These are phyloP conservation scores for Komagataella pastoris DNA, from an alignment of 805 yeast species.

Conservation along the genomic window DNA sequence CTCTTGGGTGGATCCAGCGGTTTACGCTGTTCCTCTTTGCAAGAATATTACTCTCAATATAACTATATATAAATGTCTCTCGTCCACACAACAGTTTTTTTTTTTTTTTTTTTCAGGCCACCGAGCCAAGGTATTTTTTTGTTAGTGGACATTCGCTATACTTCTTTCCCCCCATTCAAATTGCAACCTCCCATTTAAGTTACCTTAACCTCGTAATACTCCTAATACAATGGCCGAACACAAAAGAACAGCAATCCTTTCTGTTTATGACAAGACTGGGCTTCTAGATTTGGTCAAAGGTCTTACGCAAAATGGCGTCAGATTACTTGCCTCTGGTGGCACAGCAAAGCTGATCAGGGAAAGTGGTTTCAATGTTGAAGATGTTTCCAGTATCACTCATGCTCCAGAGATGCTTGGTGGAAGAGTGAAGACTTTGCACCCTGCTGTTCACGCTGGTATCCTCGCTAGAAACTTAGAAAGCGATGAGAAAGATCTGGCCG, in stretches of 20 bases:
- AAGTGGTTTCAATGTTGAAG: conserved; percentile 97
- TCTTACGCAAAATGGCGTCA: conserved; percentile 72
- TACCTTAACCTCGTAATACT: background rate
- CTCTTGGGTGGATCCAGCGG: no score
- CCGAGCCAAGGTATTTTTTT: background rate
- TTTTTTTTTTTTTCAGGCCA: background rate
- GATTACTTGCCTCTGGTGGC: conserved; percentile 95
- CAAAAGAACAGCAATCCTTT: conserved; percentile 82
- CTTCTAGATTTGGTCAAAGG: conserved; percentile 94
- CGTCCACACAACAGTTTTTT: background rate
- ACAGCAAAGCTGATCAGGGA: conserved; percentile 90
- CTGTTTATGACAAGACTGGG: conserved; percentile 97
- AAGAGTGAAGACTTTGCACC: conserved; percentile 95
- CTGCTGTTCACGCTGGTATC: conserved; percentile 97
- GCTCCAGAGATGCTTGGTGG: conserved; percentile 99
- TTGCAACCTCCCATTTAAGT: background rate
- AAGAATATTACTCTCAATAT: no score
- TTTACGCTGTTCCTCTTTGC: background rate
- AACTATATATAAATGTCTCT: background rate
- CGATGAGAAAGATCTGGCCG: conserved; percentile 79
- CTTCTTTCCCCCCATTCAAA: background rate
- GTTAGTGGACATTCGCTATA: background rate
- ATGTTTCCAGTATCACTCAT: conserved; percentile 87
- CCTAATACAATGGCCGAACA: conserved; percentile 16
- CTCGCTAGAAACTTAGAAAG: conserved; percentile 86